Conservation (phyloP, 768 basidiomycete species). For the Leucocoprinus birnbaumii region DNA sequence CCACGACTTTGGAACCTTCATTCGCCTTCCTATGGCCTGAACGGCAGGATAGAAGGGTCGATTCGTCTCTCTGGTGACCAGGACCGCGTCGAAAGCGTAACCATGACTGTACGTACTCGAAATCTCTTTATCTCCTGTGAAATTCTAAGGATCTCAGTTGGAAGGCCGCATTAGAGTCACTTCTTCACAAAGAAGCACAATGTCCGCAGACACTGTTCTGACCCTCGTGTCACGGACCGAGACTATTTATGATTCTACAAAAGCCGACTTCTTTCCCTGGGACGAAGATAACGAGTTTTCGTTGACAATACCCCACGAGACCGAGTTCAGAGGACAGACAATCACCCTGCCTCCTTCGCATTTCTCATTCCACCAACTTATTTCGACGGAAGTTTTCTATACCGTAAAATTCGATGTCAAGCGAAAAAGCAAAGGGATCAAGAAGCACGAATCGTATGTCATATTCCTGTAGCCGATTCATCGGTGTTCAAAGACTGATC, state of each 20-base stretch:
- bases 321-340: conserved; percentile 20
- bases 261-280: conserved; percentile 18
- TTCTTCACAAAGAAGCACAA: conserved; percentile 24
- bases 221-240: conserved; percentile 24
- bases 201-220: conserved; percentile 22
- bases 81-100: conserved; percentile 33
- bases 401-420: conserved; percentile 33
- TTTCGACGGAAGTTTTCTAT: conserved; percentile 33
- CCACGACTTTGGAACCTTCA: conserved; percentile 33
- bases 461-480: too few relatives aligned
- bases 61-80: conserved; percentile 30
- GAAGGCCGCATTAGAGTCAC: conserved; percentile 32
- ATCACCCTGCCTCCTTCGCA: conserved; percentile 37
- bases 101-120: conserved; percentile 30
- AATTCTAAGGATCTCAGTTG: conserved; percentile 24
- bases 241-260: conserved; percentile 23
- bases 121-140: not conserved
- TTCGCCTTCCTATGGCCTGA: conserved; percentile 39
- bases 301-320: conserved; percentile 34
- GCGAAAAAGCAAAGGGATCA: conserved; percentile 32
- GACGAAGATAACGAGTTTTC: conserved; percentile 31
- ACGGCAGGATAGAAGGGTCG: conserved; percentile 36
- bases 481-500: not conserved
- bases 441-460: conserved; percentile 36
- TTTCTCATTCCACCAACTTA: conserved; percentile 22